Base-by-base conservation (phyloP, 371 early-diverging fungal species). In the Massospora cicadina region DNA sequence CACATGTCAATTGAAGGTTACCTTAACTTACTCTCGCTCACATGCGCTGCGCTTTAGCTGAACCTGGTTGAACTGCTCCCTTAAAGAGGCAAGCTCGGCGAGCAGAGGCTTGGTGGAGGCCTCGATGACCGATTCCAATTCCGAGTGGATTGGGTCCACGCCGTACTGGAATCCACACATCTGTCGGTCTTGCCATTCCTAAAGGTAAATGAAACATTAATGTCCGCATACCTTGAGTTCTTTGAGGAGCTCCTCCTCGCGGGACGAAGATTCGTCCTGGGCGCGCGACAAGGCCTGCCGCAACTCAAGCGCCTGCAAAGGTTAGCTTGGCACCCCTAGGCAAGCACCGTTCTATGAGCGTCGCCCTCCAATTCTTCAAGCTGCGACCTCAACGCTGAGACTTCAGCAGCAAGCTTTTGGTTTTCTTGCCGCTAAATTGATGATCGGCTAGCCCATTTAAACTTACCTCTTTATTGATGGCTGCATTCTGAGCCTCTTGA, bases 171-270 rank as follows among this genome's bases (percentile, higher is more conserved):
- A 43, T 5, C 43, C 10, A 17, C 43, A 10, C 5, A 17, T 43
- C 43, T 43, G 43, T 17, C 43, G 17, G 43, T 43, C 43, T 17
- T 43, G 43, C 5, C 5, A n/a, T n/a, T n/a, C n/a, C n/a, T n/a
- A n/a, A n/a, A n/a, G n/a, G n/a, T n/a, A n/a, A n/a, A n/a, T n/a
- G n/a, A n/a, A n/a, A n/a, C n/a, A n/a, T n/a, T n/a, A n/a, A n/a
- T n/a, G n/a, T n/a, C 43, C 10, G 43, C 72, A 32, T 73, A 77
- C 79, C 30, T 59, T 43, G 29, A 81, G 69, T 60, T 86, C 84
- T 25, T 76, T 66, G 23, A 79, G 74, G 25, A 81, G 65, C 21
- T 63, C 69, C 32, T 85, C 85, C 70, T 85, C 85, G 28, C 74
- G 70, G 65, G 69, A 63, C 0, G 78, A 82, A 5, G 78, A 71